Evolutionary conservation across 2,329 filamentous ascomycete genomes (phyloP), one percentile per base, ranked within the genome.

Genomic region (Cucurbitaria berberidis): DNA sequence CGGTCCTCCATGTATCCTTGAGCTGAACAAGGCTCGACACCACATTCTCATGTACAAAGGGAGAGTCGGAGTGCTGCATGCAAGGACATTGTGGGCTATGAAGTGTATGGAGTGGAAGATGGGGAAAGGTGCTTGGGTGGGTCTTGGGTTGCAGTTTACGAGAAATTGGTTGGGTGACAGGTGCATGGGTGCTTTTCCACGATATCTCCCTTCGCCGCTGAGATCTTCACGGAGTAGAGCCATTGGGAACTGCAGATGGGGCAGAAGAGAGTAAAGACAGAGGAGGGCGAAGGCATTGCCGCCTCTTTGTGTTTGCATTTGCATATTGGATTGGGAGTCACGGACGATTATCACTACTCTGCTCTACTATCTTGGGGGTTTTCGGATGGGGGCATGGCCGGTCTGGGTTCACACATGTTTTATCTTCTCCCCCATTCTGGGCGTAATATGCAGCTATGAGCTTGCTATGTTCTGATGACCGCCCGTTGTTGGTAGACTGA

Each of bases 61-160:
- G 21, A 18, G 26, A 16, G n/a, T n/a, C n/a, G 45, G 43, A 22
- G 38, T 40, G 6, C 22, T 32, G 0, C 16, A 38, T 38, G 45
- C 50, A 24, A 21, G 22, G 16, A 24, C 11, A n/a, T 10, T 47
- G 7, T 43, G 49, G 49, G 44, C 44, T 13, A 19, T n/a, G 7
- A 34, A 24, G 13, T 36, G 44, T 36, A 30, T 26, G 15, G 19
- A 32, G 5, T 45, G 50, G 34, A 27, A 43, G n/a, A n/a, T 53
- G 39, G 45, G 34, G n/a, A 44, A 39, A 11, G 45, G 39, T 5
- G 32, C 32, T 35, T 48, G 39, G 45, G 18, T 39, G 16, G 50
- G 50, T 5, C 35, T 53, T 32, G 39, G 26, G 7, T 19, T 44
- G 13, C 39, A 36, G 7, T 42, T 39, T 19, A 39, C 10, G 32